Evolutionary conservation across 2,329 filamentous ascomycete species (phyloP), one percentile per base, ranked within the genome.

Genomic region (Trichoderma oligosporum): DNA sequence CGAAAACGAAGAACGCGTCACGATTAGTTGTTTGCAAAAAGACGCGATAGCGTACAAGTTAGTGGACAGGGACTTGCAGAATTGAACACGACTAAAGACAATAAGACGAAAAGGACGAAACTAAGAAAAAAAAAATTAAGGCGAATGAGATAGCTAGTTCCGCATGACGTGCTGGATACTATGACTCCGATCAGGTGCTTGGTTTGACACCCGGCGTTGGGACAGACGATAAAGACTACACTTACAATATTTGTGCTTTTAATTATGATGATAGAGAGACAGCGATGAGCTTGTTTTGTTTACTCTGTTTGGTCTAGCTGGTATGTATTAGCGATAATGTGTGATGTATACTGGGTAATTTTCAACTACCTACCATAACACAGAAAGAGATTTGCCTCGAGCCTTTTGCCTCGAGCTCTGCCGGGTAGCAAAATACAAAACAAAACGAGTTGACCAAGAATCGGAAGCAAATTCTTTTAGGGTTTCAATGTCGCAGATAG

Each of bases 91-190:
- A 46, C 33, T 41, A 31, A 41, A 39, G 20, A 29, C n/a, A 46
- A 45, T 7, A 22, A 29, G 45, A 46, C 25, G 45, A 24, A 29
- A 24, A 25, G 24, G 24, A 25, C 7, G n/a, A 27, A 25, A n/a
- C n/a, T n/a, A n/a, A 9, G 36, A 24, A 9, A 48, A n/a, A 33
- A 22, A 14, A 35, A 35, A 42, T 11, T 14, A 46, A 33, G 56
- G 39, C 42, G 48, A 51, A 54, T 58, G 56, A 33, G 56, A 52
- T 20, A 22, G 56, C 48, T 47, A 47, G 56, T 36, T 29, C 16
- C 36, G 56, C 56, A 53, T 58, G 47, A 46, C 24, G 55, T 57
- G 55, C 46, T 57, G 55, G 55, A 57, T 57, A 57, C 41, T 7
- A 38, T 12, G 51, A 55, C 31, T 16, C 22, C 38, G 7, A 24